Percentiles rank a stretch among this genome's conserved stretches.
Conservation (phyloP, 768 basidiomycete species). For the Podaxis mareebaensis region DNA sequence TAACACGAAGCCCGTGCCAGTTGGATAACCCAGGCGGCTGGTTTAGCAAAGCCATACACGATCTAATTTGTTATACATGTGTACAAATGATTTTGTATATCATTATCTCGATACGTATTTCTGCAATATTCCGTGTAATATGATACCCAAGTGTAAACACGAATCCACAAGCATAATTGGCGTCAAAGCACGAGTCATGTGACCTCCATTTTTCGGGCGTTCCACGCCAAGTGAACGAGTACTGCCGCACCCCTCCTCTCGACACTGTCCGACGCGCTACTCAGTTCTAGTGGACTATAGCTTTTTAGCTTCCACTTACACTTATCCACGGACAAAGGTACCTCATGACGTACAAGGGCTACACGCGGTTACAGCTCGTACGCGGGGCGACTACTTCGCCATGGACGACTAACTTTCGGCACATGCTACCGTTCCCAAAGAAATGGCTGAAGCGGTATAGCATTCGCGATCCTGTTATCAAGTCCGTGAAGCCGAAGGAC, state of each 20-base stretch:
- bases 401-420: slow-evolving; percentile 68
- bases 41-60: not conserved
- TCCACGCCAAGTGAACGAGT: not conserved
- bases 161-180: slow-evolving; percentile 7
- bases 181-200: slow-evolving; percentile 14
- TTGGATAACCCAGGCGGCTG: slow-evolving; percentile 23
- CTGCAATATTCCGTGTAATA: not conserved
- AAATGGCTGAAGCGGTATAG: slow-evolving; percentile 46
- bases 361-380: slow-evolving; percentile 38
- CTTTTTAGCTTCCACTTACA: not conserved
- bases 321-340: not conserved
- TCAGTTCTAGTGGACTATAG: slow-evolving; percentile 1
- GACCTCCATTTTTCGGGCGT: slow-evolving; percentile 17
- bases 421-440: slow-evolving; percentile 62
- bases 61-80: slow-evolving; percentile 6
- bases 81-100: slow-evolving; percentile 5
- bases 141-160: slow-evolving; percentile 5
- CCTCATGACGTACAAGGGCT: slow-evolving; percentile 32
- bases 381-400: slow-evolving; percentile 50
- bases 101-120: slow-evolving; percentile 9
- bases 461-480: slow-evolving; percentile 46
- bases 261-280: slow-evolving; percentile 4
- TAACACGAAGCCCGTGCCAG: slow-evolving; percentile 34
- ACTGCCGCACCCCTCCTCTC: not conserved
- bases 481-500: slow-evolving; percentile 61